These are phyloP conservation scores for Caloboletus inedulis DNA, from an alignment of 1,284 basidiomycete genomes.

Conservation along the genomic window DNA sequence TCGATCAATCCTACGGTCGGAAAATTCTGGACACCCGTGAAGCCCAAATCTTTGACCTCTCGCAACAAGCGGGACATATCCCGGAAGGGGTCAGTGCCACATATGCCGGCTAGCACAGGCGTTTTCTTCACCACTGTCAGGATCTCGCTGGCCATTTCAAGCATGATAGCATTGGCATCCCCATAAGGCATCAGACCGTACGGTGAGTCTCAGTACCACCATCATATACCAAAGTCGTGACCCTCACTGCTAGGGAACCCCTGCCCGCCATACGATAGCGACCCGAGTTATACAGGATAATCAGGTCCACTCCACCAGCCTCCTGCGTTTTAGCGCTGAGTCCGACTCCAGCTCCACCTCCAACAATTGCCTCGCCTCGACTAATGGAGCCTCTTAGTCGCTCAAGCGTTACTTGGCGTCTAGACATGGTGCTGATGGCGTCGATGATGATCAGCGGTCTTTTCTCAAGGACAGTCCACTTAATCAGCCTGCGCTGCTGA, in stretches of 20 bases:
- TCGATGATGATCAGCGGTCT: background rate
- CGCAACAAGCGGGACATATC: conserved; percentile 25
- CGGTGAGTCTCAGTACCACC: background rate
- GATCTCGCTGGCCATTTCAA: conserved; percentile 31
- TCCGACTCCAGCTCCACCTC: conserved; percentile 31
- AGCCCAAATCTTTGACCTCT: conserved; percentile 29
- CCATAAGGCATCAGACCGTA: conserved; percentile 34
- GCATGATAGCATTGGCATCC: conserved; percentile 31
- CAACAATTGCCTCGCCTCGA: conserved; percentile 24
- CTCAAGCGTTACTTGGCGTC: conserved; percentile 17
- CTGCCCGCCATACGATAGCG: conserved; percentile 32
- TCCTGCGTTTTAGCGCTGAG: conserved; percentile 32
- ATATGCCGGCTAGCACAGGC: conserved; percentile 29
- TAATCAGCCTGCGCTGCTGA: conserved; percentile 13
- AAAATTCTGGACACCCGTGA: conserved; percentile 32
- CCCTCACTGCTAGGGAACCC: conserved; percentile 29
- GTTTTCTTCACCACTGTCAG: conserved; percentile 30
- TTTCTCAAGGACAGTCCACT: background rate
- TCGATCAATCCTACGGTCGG: conserved; percentile 33
- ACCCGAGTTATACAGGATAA: conserved; percentile 33
- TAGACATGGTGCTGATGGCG: conserved; percentile 11
- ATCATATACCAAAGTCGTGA: background rate
- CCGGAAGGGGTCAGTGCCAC: conserved; percentile 31
- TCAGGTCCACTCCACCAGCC: conserved; percentile 26
- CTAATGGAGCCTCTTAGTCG: conserved; percentile 15